Conservation (phyloP, 495 filamentous ascomycete species). For the Xylaria acuta region DNA sequence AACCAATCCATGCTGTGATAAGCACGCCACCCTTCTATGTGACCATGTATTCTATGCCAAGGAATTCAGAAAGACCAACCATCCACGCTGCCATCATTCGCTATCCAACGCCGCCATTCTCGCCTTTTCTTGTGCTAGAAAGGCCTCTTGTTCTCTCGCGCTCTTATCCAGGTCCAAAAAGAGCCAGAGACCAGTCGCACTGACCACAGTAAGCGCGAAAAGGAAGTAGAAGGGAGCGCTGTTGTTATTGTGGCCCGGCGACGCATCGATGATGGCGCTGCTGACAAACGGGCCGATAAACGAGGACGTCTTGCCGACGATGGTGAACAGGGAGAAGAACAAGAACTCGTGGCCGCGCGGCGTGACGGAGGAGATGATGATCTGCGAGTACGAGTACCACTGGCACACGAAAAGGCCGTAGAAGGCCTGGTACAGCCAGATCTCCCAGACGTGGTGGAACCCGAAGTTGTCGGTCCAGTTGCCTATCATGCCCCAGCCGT, state of each 20-base stretch:
- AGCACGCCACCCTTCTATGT: not conserved
- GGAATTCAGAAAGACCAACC: not conserved
- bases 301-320: conserved; percentile 67
- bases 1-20: not conserved
- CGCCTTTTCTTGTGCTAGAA: conserved; percentile 52
- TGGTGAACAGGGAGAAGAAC: conserved; percentile 71
- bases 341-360: conserved; percentile 69
- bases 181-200: conserved; percentile 55
- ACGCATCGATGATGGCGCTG: conserved; percentile 70
- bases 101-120: conserved; percentile 26
- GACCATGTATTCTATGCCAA: not conserved
- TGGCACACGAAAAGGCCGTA: conserved; percentile 71
- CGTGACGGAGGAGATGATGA: conserved; percentile 71
- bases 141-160: conserved; percentile 60
- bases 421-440: conserved; percentile 68
- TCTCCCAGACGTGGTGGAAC: conserved; percentile 68
- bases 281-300: conserved; percentile 71
- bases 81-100: not conserved
- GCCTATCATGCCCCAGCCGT: conserved; percentile 71
- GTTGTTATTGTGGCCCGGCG: conserved; percentile 53
- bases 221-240: conserved; percentile 70
- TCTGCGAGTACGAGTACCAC: conserved; percentile 72
- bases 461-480: conserved; percentile 68
- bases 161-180: conserved; percentile 67
- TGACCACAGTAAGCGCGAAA: conserved; percentile 57